These are phyloP conservation scores for Panaeolus cyanescens DNA, from an alignment of 768 basidiomycete species.

Conservation along the genomic window DNA sequence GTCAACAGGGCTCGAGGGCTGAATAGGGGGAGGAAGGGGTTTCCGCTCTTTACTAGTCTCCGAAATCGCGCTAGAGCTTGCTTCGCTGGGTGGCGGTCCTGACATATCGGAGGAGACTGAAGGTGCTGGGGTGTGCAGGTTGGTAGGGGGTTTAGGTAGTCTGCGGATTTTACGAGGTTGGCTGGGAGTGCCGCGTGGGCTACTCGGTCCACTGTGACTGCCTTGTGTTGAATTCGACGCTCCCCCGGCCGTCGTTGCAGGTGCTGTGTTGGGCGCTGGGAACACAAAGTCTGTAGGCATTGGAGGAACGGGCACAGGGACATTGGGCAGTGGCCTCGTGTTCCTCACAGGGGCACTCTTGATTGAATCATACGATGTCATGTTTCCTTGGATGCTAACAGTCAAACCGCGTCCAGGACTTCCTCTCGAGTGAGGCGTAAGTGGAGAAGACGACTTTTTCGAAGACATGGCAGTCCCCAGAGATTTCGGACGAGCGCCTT, in stretches of 20 bases:
- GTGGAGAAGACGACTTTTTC: background rate
- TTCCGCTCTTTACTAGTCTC: background rate
- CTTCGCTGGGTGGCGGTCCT: background rate
- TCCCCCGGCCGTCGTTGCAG: background rate
- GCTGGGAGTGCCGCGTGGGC: background rate
- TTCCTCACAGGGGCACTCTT: conserved; percentile 15
- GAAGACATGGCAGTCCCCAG: conserved; percentile 3
- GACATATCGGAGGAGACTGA: background rate
- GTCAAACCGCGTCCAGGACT: conserved; percentile 17
- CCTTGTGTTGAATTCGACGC: too few species aligned
- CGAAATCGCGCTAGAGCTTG: background rate
- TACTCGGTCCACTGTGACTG: background rate
- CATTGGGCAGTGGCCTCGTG: conserved; percentile 10
- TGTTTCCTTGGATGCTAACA: conserved; percentile 13
- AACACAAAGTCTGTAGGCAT: background rate
- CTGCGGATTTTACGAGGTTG: background rate
- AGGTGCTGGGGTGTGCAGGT: background rate
- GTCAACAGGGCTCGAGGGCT: background rate
- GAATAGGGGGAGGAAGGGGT: background rate
- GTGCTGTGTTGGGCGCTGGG: background rate
- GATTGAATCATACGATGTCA: conserved; percentile 8
- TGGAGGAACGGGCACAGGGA: conserved; percentile 7
- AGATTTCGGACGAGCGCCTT: conserved; percentile 12
- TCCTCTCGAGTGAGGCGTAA: conserved; percentile 1
- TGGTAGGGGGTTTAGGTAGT: background rate